These are phyloP conservation scores for Cladosporium halotolerans DNA, from an alignment of 2,329 filamentous ascomycete genomes.

Conservation along the genomic window DNA sequence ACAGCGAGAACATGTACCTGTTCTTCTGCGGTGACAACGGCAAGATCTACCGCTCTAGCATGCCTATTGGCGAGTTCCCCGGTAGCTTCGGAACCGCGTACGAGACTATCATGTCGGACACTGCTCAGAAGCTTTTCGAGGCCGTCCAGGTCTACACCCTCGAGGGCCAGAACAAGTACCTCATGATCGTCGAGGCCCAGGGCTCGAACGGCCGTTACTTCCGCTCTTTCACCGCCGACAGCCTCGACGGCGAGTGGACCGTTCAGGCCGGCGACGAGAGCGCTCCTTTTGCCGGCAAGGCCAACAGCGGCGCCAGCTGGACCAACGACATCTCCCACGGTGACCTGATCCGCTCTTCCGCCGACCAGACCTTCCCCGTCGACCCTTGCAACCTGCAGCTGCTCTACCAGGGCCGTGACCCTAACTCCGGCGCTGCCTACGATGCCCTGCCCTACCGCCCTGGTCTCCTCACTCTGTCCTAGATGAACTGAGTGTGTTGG, in stretches of 20 bases:
- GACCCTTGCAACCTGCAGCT: slow-evolving; percentile 60
- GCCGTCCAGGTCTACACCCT: slow-evolving; percentile 61
- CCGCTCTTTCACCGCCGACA: slow-evolving; percentile 58
- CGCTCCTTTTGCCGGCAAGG: slow-evolving; percentile 61
- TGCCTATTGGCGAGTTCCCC: slow-evolving; percentile 58
- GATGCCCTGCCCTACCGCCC: slow-evolving; percentile 49
- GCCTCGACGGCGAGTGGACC: slow-evolving; percentile 53
- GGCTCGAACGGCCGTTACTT: slow-evolving; percentile 56
- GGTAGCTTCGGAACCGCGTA: slow-evolving; percentile 50
- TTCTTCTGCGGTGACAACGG: slow-evolving; percentile 65
- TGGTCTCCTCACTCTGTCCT: slow-evolving; percentile 47
- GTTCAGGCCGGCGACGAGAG: slow-evolving; percentile 50
- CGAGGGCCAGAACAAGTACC: slow-evolving; percentile 49
- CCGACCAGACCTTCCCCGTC: slow-evolving; percentile 58
- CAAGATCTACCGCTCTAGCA: slow-evolving; percentile 57
- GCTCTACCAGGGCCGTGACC: slow-evolving; percentile 55
- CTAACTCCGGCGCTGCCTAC: slow-evolving; percentile 43
- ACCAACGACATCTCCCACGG: slow-evolving; percentile 63
- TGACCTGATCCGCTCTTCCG: slow-evolving; percentile 51
- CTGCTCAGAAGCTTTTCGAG: slow-evolving; percentile 55
- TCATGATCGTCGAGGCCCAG: slow-evolving; percentile 62
- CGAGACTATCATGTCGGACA: slow-evolving; percentile 48
- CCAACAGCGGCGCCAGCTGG: slow-evolving; percentile 59
- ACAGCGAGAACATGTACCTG: slow-evolving; percentile 56
- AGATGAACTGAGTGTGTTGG: not conserved